These are phyloP conservation scores for Plasmodium vivax DNA, from an alignment of 169 alveolate species.

Conservation along the genomic window DNA sequence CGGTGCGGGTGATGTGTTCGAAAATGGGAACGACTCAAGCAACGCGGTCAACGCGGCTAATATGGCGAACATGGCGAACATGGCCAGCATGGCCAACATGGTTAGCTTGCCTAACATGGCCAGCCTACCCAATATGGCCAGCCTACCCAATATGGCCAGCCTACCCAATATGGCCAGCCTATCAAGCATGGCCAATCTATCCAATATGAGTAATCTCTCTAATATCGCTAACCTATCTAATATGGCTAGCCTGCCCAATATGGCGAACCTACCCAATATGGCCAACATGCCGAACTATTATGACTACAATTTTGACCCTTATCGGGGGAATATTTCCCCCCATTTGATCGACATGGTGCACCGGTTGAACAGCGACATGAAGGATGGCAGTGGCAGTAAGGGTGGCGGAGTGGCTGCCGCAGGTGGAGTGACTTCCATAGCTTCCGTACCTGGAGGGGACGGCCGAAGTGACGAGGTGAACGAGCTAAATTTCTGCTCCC, in stretches of 20 bases:
- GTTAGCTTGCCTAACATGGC: no score
- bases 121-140: not conserved
- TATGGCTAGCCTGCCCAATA: not conserved
- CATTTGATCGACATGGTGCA: constrained; percentile 46
- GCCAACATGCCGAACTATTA: constrained; percentile 5
- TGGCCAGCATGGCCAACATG: not conserved
- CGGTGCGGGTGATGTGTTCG: constrained; percentile 2
- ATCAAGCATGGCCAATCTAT: no score
- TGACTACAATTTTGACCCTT: constrained; percentile 70
- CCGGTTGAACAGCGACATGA: constrained; percentile 41
- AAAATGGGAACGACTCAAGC: constrained; percentile 10
- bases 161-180: no score
- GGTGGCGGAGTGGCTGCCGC: not conserved
- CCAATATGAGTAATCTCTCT: no score
- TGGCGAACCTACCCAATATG: not conserved
- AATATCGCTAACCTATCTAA: not conserved
- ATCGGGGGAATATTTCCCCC: constrained; percentile 48
- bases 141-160: no score
- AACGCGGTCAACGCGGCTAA: not conserved
- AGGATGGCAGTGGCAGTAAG: constrained; percentile 14
- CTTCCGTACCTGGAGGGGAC: not conserved
- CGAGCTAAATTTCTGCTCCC: constrained; percentile 18
- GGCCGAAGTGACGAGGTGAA: constrained; percentile 24
- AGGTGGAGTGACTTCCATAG: not conserved
- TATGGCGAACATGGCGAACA: not conserved